A percentile compares a stretch with the other conserved stretches of the same genome.
Evolutionary conservation across 129 eudicot species (phyloP).

Genomic region (Pseudognaphalium luteoalbum): DNA sequence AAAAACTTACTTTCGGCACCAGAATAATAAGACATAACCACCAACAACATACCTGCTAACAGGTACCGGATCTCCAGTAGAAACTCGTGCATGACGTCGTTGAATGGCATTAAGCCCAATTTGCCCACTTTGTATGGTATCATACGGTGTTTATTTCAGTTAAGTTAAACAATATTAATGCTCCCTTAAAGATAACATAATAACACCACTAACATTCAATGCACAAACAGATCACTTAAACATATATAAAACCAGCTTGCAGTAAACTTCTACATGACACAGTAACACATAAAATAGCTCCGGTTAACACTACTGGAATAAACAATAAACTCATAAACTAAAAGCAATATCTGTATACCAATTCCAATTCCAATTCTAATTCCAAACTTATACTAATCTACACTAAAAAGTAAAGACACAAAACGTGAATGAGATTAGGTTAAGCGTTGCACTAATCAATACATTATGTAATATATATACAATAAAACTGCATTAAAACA

Average conservation of each 20-base stretch:
- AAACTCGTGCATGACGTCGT: conserved; percentile 80
- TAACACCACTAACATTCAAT: conserved; percentile 18
- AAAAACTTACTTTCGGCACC: conserved; percentile 7
- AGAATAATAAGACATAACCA: conserved; percentile 7
- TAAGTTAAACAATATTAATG: conserved; percentile 41
- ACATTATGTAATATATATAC: not conserved
- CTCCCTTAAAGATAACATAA: not conserved
- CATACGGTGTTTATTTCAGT: conserved; percentile 61
- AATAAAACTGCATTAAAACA: conserved; percentile 1
- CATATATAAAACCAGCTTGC: not conserved
- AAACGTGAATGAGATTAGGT: conserved; percentile 1
- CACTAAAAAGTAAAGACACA: not conserved
- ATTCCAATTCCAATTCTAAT: no score
- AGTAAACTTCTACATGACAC: not conserved
- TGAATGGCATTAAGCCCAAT: conserved; percentile 88
- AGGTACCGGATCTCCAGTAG: conserved; percentile 65
- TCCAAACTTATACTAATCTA: not conserved
- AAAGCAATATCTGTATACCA: not conserved
- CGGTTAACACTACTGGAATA: not conserved
- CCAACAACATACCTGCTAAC: conserved; percentile 57
- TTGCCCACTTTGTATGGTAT: conserved; percentile 56
- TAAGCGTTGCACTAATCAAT: not conserved
- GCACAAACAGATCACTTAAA: conserved; percentile 13
- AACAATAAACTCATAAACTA: not conserved
- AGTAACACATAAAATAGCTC: conserved; percentile 2